A percentile compares a stretch with the other conserved stretches of the same genome.
phyloP scores from a whole-genome alignment of 208 protist genomes.

The Trypanosoma lewisi region DNA sequence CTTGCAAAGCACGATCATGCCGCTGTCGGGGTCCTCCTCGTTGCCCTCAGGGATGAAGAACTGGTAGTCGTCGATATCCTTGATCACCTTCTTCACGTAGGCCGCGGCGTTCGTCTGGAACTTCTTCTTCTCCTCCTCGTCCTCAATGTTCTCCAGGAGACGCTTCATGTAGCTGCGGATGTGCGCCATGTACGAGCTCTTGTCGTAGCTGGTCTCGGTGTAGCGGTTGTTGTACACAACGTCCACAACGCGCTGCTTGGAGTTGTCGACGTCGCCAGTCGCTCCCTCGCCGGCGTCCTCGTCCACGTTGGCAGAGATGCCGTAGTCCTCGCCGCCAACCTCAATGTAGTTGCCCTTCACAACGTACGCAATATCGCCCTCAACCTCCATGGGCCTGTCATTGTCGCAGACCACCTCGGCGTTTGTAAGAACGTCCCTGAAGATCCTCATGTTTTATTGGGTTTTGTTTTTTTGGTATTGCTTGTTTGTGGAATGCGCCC shows the following conservation, averaged over 20 bases:
- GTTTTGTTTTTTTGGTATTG: not conserved
- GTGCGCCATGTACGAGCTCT: conserved; percentile 91
- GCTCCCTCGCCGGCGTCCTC: conserved; percentile 85
- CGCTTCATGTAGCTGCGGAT: conserved; percentile 92
- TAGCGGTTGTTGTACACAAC: conserved; percentile 90
- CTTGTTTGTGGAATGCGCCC: not conserved
- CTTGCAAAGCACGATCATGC: conserved; percentile 88
- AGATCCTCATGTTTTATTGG: conserved; percentile 79
- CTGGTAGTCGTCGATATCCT: conserved; percentile 91
- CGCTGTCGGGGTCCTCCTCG: conserved; percentile 88
- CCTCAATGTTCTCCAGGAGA: conserved; percentile 86
- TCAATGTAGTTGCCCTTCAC: conserved; percentile 86
- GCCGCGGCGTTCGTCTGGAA: conserved; percentile 85
- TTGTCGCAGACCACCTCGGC: conserved; percentile 92
- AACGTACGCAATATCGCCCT: conserved; percentile 82
- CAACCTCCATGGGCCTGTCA: conserved; percentile 71
- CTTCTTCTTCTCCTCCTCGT: conserved; percentile 78
- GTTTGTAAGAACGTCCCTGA: conserved; percentile 82
- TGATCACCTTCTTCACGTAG: conserved; percentile 92
- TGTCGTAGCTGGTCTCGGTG: conserved; percentile 92
- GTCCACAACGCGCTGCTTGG: conserved; percentile 82
- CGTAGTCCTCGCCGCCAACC: conserved; percentile 87
- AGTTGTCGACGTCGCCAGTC: conserved; percentile 75
- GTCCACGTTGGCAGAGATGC: conserved; percentile 90
- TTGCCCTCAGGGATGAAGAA: conserved; percentile 92